These are phyloP conservation scores for Lachnellula hyalina DNA, from an alignment of 2,329 filamentous ascomycete genomes.

Conservation along the genomic window DNA sequence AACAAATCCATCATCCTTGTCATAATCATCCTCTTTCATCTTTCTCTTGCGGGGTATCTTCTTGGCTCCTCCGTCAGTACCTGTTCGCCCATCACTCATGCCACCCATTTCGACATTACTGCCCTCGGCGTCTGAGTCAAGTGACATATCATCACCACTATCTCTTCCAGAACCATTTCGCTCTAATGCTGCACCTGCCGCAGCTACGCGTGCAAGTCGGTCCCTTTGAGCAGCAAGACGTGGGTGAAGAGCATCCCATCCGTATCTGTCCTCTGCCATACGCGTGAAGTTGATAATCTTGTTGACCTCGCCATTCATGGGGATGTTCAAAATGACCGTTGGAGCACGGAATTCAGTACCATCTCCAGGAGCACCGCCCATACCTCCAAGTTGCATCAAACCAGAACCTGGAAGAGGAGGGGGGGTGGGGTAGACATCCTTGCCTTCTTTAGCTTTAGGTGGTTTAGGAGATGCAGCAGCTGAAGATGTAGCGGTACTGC, in stretches of 20 bases:
- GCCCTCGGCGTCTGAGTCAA: constrained; percentile 65
- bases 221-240: constrained; percentile 84
- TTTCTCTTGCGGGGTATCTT: constrained; percentile 69
- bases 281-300: constrained; percentile 95
- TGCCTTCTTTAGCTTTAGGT: constrained; percentile 44
- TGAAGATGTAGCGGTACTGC: constrained; percentile 44
- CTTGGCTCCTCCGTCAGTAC: constrained; percentile 53
- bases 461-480: constrained; percentile 51
- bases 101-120: constrained; percentile 88
- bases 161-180: constrained; percentile 64
- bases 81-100: constrained; percentile 52
- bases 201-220: constrained; percentile 80
- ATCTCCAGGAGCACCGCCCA: constrained; percentile 37
- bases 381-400: constrained; percentile 54
- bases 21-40: constrained; percentile 77
- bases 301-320: constrained; percentile 75
- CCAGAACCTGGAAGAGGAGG: constrained; percentile 59
- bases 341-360: constrained; percentile 58
- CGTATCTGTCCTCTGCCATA: constrained; percentile 88
- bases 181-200: constrained; percentile 80
- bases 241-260: constrained; percentile 89
- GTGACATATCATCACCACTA: constrained; percentile 77
- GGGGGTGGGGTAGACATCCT: constrained; percentile 34
- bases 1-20: constrained; percentile 77
- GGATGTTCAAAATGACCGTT: constrained; percentile 79